Base-by-base conservation (phyloP, 495 filamentous ascomycete genomes). In the Penicillium dipodomyicola region DNA sequence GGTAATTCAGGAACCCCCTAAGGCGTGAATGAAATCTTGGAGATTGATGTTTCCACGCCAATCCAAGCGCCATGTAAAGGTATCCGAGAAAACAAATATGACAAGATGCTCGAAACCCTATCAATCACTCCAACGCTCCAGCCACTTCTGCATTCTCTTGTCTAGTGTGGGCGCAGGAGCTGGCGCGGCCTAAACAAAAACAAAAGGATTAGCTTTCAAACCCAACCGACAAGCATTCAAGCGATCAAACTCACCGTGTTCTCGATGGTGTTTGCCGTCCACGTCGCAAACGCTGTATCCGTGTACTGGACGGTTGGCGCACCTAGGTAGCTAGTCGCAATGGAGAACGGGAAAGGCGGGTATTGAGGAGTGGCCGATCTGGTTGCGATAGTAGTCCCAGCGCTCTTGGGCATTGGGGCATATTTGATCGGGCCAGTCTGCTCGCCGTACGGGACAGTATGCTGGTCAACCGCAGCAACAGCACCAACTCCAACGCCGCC, bases 361-460 rank as follows among this genome's bases (percentile, higher is more conserved):
- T 80, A 85, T 54, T 83, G 73, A 23, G 84, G 82, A 19, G 71
- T 81, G 5, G 72, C 67, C 2, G 72, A 75, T 54, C 82, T 78
- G 14, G 77, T 79, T 19, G 82, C 84, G 52, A 91, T 90, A 44
- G 82, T 83, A 17, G 80, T 86, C 11, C 79, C 80, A 14, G 88
- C 87, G 35, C 82, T 75, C 49, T 79, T 81, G 53, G 87, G 85
- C 87, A 89, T 87, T 1, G 87, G 88, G 25, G 88, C 88, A 71
- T 87, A 91, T 67, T 79, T 80, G 5, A 80, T 89, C 35, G 73
- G 57, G 5, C 88, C 88, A 3, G 77, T 81, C 65, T 92, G 88
- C 56, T 78, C 58, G 8, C 75, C 77, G 62, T 87, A 92, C 1
- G 83, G 80, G 22, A 87, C 75, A 1, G 67, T 78, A 49, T 78